Conservation (phyloP, 2,329 filamentous ascomycete species). For the Aureobasidium sp. region DNA sequence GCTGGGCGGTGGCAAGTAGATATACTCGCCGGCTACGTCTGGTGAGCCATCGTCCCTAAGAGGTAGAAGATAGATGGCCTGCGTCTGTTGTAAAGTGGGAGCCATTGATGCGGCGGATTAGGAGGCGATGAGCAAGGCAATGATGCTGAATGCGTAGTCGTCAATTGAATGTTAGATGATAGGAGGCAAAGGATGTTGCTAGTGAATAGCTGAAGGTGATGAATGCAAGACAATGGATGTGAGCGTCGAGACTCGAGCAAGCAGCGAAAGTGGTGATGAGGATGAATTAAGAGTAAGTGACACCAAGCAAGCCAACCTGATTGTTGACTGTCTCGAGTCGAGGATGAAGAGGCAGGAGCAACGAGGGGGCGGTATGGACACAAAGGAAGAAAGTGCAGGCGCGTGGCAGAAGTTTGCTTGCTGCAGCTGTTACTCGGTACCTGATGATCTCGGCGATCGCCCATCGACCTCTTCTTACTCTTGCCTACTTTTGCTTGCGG, state of each 20-base stretch:
- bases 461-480: neutral
- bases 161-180: neutral
- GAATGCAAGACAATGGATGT: neutral
- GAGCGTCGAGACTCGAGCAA: slow-evolving; percentile 1
- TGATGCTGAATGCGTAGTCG: neutral
- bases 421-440: slow-evolving; percentile 6
- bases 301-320: neutral
- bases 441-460: slow-evolving; percentile 10
- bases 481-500: neutral
- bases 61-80: slow-evolving; percentile 70
- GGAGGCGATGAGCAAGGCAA: neutral
- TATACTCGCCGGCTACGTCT: slow-evolving; percentile 79
- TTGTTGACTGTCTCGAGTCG: slow-evolving; percentile 2
- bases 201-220: slow-evolving; percentile 3
- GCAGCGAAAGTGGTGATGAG: slow-evolving; percentile 3
- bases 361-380: slow-evolving; percentile 1
- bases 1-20: slow-evolving; percentile 75
- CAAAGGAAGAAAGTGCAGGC: slow-evolving; percentile 11
- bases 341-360: slow-evolving; percentile 3
- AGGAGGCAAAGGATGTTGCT: neutral
- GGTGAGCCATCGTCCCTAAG: slow-evolving; percentile 91
- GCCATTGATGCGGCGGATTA: slow-evolving; percentile 24
- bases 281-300: neutral
- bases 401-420: slow-evolving; percentile 12
- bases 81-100: slow-evolving; percentile 30